Evolutionary conservation across 176 grass and related monocot genomes (phyloP), one percentile per base, ranked within the genome.

Genomic region (Triticum urartu): DNA sequence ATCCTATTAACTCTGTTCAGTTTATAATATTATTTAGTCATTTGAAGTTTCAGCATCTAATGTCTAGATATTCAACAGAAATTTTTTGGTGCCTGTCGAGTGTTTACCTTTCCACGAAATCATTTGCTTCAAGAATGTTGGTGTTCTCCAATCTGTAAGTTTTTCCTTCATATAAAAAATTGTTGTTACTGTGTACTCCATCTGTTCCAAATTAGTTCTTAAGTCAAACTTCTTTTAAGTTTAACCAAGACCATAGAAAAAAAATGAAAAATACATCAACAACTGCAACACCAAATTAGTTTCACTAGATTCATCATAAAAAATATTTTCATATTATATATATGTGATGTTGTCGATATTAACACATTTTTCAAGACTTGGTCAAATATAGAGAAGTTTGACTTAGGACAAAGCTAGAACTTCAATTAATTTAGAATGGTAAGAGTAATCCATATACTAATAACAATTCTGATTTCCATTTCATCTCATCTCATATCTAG

Each of bases 101-200:
- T 86, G 72, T 77, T 86, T 83, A 85, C 76, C 89, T 83, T 93
- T 98, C 81, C 91, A 98, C 79, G 93, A 98, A 93, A 91, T 98
- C 58, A 80, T 98, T 82, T 98, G 95, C 87, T 98, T 98, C 91
- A 92, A 87, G 89, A 78, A 95, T 92, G 93, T 95, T 78, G 89
- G 66, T 35, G 50, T 92, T 84, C 87, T 98, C 54, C 93, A 83
- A 86, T 89, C 89, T 73, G 95, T 94, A 92, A 91, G 90, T 94
- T 65, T 84, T 64, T 66, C 24, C 68, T 80, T 85, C 79, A 72
- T 17, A 15, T n/a, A 83, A 72, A 77, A 54, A 84, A 59, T 1
- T 72, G 22, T 11, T 85, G 72, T 65, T 35, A 72, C 60, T 21
- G 2, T 59, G 54, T 59, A 59, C 18, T 59, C 54, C 54, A 21